A percentile compares a stretch with the other conserved stretches of the same genome.
Evolutionary conservation across 305 asterid species (phyloP).

Genomic region (Plantago lanceolata): DNA sequence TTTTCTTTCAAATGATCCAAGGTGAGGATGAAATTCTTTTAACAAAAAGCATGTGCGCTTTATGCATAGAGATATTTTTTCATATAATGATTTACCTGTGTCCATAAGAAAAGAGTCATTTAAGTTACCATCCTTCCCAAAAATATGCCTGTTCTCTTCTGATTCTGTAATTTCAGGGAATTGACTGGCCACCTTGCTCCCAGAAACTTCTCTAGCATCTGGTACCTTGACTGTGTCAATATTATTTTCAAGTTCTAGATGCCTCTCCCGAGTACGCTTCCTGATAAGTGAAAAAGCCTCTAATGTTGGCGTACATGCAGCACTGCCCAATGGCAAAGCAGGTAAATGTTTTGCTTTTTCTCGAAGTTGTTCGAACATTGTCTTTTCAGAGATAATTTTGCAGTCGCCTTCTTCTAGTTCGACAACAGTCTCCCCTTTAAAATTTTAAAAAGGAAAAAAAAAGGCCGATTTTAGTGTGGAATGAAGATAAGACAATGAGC

Average conservation of each 20-base stretch:
- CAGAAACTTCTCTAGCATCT: conserved; percentile 28
- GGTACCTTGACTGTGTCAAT: conserved; percentile 38
- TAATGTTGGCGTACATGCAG: conserved; percentile 53
- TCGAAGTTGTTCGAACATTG: conserved; percentile 78
- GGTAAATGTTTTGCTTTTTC: conserved; percentile 76
- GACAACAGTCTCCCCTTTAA: conserved; percentile 40
- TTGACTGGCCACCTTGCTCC: conserved; percentile 25
- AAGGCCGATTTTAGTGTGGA: conserved; percentile 14
- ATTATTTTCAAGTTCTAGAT: conserved; percentile 42
- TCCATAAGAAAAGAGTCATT: conserved; percentile 28
- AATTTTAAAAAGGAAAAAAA: conserved; percentile 16
- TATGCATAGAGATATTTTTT: neutral
- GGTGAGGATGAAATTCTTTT: neutral
- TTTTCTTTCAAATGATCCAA: neutral
- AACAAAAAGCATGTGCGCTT: neutral
- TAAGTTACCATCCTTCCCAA: conserved; percentile 26
- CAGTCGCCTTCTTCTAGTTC: conserved; percentile 69
- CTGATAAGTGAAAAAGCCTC: conserved; percentile 64
- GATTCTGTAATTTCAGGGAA: conserved; percentile 30
- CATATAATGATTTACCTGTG: conserved; percentile 36
- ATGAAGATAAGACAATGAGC: conserved; percentile 28
- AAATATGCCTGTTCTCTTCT: conserved; percentile 27
- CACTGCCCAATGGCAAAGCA: conserved; percentile 40
- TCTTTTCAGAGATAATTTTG: conserved; percentile 61
- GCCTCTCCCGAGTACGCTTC: conserved; percentile 79